Percentiles rank a stretch among this genome's conserved stretches.
These are phyloP conservation scores for Penicillium sp. DNA, from an alignment of 2,329 filamentous ascomycete species.

Conservation along the genomic window DNA sequence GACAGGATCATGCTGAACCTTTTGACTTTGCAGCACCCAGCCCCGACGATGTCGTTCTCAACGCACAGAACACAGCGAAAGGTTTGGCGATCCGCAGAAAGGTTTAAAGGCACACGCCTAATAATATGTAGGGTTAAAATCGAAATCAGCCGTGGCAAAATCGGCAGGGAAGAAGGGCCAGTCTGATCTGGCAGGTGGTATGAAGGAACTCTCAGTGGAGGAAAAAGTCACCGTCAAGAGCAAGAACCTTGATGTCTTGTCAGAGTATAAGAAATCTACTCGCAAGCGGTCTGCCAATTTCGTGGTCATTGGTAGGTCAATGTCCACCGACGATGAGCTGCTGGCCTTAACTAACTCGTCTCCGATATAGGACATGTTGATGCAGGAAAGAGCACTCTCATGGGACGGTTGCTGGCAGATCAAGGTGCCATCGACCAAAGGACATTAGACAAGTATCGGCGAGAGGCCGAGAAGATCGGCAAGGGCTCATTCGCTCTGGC, in stretches of 20 bases:
- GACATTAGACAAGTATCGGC: conserved; percentile 81
- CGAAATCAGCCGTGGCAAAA: conserved; percentile 44
- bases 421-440: conserved; percentile 83
- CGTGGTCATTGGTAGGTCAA: conserved; percentile 76
- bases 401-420: conserved; percentile 90
- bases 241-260: conserved; percentile 81
- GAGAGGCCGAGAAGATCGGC: conserved; percentile 85
- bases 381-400: conserved; percentile 94
- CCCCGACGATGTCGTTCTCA: conserved; percentile 84
- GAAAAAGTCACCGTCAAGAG: conserved; percentile 57
- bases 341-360: conserved; percentile 22
- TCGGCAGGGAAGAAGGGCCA: conserved; percentile 43
- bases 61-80: conserved; percentile 74
- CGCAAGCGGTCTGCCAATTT: conserved; percentile 83
- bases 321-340: conserved; percentile 2
- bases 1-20: conserved; percentile 43
- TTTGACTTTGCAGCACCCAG: conserved; percentile 77
- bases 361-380: conserved; percentile 76
- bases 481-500: conserved; percentile 95
- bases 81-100: conserved; percentile 60
- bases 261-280: conserved; percentile 72
- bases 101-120: conserved; percentile 36
- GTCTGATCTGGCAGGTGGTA: conserved; percentile 47
- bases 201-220: conserved; percentile 51
- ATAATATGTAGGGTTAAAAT: conserved; percentile 47